A percentile compares a stretch with the other conserved stretches of the same genome.
Evolutionary conservation across 116 monocot genomes (phyloP).

Genomic region (Papilionanthe hybrid): DNA sequence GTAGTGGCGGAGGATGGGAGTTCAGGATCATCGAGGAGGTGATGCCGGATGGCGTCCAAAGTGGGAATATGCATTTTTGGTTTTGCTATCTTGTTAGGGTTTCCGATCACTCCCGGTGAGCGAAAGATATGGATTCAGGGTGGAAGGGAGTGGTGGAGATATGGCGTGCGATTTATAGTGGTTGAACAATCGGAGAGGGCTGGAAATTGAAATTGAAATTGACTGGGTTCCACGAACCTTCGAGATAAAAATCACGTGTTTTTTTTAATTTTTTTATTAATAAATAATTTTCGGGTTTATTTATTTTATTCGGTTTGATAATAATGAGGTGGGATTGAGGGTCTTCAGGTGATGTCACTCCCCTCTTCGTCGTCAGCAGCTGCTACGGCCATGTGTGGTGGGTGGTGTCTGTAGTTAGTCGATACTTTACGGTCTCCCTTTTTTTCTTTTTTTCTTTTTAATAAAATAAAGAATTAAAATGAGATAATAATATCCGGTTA

Average conservation of each 20-base stretch:
- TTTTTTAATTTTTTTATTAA: neutral
- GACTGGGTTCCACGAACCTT: neutral
- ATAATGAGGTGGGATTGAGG: too few relatives aligned
- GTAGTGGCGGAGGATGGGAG: conserved; percentile 1
- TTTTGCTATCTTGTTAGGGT: neutral
- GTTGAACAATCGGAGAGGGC: neutral
- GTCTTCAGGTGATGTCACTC: too few relatives aligned
- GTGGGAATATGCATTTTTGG: conserved; percentile 1
- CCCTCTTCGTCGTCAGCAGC: too few relatives aligned
- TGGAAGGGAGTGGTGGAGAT: neutral
- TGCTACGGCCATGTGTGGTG: too few relatives aligned
- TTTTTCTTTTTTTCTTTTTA: too few relatives aligned
- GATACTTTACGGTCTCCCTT: too few relatives aligned
- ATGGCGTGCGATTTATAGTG: neutral
- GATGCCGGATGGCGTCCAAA: conserved; percentile 21
- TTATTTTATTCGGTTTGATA: too few relatives aligned
- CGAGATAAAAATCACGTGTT: neutral
- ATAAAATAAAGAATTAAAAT: too few relatives aligned
- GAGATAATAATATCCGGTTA: too few relatives aligned
- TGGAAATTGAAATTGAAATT: neutral
- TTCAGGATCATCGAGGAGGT: conserved; percentile 31
- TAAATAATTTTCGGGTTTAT: too few relatives aligned
- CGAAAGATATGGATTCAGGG: neutral
- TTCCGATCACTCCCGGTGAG: neutral
- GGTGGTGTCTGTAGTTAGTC: too few relatives aligned